A percentile compares a stretch with the other conserved stretches of the same genome.
Conservation (phyloP, 2,329 filamentous ascomycete genomes). For the Graphilbum ipis-grandicollis region DNA sequence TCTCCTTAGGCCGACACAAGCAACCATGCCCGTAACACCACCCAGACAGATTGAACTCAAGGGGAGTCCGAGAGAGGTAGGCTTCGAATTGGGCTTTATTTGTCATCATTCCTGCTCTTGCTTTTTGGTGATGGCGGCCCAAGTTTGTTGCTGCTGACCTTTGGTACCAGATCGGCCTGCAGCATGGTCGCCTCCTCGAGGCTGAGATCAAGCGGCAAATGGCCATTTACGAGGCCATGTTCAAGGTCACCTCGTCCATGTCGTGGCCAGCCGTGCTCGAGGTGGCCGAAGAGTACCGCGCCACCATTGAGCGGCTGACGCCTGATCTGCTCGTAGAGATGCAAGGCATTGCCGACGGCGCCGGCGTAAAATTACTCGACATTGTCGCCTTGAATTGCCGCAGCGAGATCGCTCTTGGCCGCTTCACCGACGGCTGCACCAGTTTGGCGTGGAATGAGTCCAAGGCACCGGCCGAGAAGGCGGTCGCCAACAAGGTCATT, state of each 20-base stretch:
- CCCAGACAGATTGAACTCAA: neutral
- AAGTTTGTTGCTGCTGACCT: no score
- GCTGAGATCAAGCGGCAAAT: neutral
- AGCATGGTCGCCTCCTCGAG: neutral
- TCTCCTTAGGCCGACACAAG: no score
- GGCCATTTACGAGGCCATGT: neutral
- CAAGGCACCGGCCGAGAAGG: slow-evolving; percentile 5
- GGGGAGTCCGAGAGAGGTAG: slow-evolving; percentile 1
- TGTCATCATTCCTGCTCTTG: no score
- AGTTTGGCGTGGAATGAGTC: slow-evolving; percentile 27
- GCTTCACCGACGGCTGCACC: slow-evolving; percentile 40
- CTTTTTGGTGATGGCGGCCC: no score
- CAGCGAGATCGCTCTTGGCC: slow-evolving; percentile 38
- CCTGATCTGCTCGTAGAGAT: slow-evolving; percentile 18
- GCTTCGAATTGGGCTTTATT: no score
- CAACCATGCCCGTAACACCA: no score
- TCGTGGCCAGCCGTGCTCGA: neutral
- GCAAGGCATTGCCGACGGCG: slow-evolving; percentile 29
- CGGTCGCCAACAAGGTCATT: slow-evolving; percentile 12
- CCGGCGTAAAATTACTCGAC: slow-evolving; percentile 25
- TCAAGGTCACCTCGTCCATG: neutral
- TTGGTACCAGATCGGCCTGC: slow-evolving; percentile 1
- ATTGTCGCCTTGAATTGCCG: slow-evolving; percentile 39
- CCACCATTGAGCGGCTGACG: neutral
- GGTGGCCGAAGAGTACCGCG: neutral